Conservation (phyloP, 2,329 filamentous ascomycete species). For the Penicillium sp. region DNA sequence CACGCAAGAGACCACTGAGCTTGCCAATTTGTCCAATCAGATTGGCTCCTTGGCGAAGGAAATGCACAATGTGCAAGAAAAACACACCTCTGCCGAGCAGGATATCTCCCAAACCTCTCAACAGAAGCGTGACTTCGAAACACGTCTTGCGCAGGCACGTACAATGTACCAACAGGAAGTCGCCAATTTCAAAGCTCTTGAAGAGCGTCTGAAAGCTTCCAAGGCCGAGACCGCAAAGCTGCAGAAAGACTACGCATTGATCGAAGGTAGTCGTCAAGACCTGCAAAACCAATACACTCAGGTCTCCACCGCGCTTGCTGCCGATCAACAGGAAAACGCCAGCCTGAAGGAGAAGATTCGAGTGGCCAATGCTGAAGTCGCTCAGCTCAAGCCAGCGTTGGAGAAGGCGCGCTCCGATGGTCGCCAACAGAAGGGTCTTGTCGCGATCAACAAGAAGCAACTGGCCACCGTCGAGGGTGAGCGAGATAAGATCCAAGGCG, state of each 20-base stretch:
- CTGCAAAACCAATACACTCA: slow-evolving; percentile 77
- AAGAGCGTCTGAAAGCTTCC: slow-evolving; percentile 72
- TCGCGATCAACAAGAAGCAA: slow-evolving; percentile 98
- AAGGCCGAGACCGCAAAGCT: slow-evolving; percentile 78
- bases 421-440: slow-evolving; percentile 89
- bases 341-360: slow-evolving; percentile 82
- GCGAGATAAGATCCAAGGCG: slow-evolving; percentile 76
- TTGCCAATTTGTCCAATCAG: slow-evolving; percentile 94
- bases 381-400: slow-evolving; percentile 77
- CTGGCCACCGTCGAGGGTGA: slow-evolving; percentile 82
- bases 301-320: slow-evolving; percentile 65
- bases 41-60: slow-evolving; percentile 85
- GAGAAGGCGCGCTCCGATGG: slow-evolving; percentile 91
- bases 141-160: slow-evolving; percentile 77
- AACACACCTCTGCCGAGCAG: slow-evolving; percentile 71
- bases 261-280: slow-evolving; percentile 76
- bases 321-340: slow-evolving; percentile 83
- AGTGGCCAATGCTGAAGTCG: slow-evolving; percentile 72
- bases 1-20: slow-evolving; percentile 80
- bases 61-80: slow-evolving; percentile 85
- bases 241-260: slow-evolving; percentile 72
- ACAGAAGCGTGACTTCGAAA: slow-evolving; percentile 91
- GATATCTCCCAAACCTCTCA: slow-evolving; percentile 73
- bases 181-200: slow-evolving; percentile 72
- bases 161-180: slow-evolving; percentile 90